Conservation (phyloP, 192 early-diverging fungal species). For the Chytriomyces sp. region DNA sequence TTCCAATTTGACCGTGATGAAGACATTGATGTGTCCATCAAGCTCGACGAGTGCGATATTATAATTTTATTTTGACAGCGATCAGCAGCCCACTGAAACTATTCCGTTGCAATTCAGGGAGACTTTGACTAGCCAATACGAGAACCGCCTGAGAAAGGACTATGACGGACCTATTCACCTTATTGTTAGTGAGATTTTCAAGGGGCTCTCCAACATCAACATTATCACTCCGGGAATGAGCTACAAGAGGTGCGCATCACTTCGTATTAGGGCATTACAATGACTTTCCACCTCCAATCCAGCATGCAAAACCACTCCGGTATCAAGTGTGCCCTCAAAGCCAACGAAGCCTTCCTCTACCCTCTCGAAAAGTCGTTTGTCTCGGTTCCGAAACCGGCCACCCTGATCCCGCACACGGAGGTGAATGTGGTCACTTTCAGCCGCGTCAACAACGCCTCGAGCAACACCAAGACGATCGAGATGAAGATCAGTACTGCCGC, state of each 20-base stretch:
- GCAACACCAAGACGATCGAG: conserved; percentile 81
- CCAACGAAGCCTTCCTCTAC: conserved; percentile 93
- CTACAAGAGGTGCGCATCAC: conserved; percentile 34
- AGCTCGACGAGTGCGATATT: conserved; percentile 68
- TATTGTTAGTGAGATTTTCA: conserved; percentile 84
- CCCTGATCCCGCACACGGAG: conserved; percentile 82
- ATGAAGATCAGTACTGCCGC: conserved; percentile 88
- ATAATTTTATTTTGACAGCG: not conserved
- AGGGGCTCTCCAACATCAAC: conserved; percentile 76
- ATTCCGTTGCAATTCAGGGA: conserved; percentile 50
- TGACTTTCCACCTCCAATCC: not conserved
- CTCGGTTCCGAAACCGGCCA: conserved; percentile 93
- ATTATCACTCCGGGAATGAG: conserved; percentile 66
- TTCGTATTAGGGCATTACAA: not conserved
- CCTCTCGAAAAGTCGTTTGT: conserved; percentile 93
- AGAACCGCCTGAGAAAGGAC: conserved; percentile 72
- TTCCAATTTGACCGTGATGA: conserved; percentile 95
- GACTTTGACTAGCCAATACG: conserved; percentile 66
- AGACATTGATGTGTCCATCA: conserved; percentile 80
- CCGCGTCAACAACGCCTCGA: conserved; percentile 58
- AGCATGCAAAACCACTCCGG: conserved; percentile 77
- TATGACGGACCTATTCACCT: conserved; percentile 88
- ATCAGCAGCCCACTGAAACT: not conserved
- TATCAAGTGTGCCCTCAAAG: conserved; percentile 94
- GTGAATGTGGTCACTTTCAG: conserved; percentile 87